Evolutionary conservation across 108 stramenopile species (phyloP), one percentile per base, ranked within the genome.

Genomic region (Conticribra weissflogii): DNA sequence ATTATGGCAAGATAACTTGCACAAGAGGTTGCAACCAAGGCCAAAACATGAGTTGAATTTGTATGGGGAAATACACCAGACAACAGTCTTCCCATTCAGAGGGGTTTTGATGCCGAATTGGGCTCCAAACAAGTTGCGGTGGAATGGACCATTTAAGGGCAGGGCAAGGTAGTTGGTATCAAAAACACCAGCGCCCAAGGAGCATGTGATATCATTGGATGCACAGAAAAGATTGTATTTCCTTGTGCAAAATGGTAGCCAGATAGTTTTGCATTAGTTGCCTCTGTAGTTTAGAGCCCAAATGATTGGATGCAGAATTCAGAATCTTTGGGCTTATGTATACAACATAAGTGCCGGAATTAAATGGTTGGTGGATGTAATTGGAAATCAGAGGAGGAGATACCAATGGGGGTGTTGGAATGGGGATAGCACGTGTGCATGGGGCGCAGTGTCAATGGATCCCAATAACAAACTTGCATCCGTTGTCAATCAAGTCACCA

Each of bases 101-200:
- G 16, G 15, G 34, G 41, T 54, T 54, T 66, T 53, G 4, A 66
- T 54, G 0, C 65, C 65, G 23, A 54, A 66, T 3, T 21, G 14
- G 22, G 31, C 19, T 31, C 33, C 23, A 33, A 66, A 66, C 5
- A 66, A 4, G 28, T 54, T 66, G 4, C 28, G 22, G 15, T 41
- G 19, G 1, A 29, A 12, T 16, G 5, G 1, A 3, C 29, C 9
- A 14, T 51, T 29, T 30, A 54, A 54, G 1, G 65, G 29, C 14
- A 53, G 65, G 52, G 53, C 34, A 22, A 54, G 53, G 19, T 52
- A 21, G 1, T 31, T 27, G 18, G 33, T 5, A 1, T 30, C 32
- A 3, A 54, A 2, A 18, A 66, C 65, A 3, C 34, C 32, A 18
- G 65, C 29, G 17, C 65, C 65, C 44, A 3, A n/a, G n/a, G n/a